Evolutionary conservation across 228 moss, liverwort and hornwort genomes (phyloP).

Genomic region (Sphagnum magellanicum): DNA sequence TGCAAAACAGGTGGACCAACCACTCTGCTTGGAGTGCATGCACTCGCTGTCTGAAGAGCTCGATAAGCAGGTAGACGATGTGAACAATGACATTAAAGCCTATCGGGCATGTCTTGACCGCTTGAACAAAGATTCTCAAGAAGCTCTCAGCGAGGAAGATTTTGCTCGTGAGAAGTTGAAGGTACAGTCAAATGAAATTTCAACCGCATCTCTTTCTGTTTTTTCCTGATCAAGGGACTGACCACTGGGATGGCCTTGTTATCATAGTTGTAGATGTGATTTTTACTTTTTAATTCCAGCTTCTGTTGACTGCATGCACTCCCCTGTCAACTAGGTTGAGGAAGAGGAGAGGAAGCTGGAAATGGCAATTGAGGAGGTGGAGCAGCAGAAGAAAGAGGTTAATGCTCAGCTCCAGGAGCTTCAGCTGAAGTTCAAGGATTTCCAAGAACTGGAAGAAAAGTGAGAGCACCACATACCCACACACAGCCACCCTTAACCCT

Average conservation of each 20-base stretch:
- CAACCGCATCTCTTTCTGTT: too few relatives aligned
- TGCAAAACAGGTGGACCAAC: conserved; percentile 73
- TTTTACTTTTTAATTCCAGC: background rate
- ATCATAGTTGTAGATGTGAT: background rate
- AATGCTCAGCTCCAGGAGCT: conserved; percentile 62
- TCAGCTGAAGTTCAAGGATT: conserved; percentile 78
- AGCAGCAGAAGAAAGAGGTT: conserved; percentile 75
- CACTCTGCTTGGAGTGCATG: conserved; percentile 98
- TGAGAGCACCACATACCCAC: conserved; percentile 7
- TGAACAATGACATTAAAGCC: conserved; percentile 85
- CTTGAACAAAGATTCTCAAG: conserved; percentile 70
- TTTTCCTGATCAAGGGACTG: too few relatives aligned
- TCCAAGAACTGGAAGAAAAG: conserved; percentile 83
- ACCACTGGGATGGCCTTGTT: background rate
- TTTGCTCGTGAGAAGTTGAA: conserved; percentile 77
- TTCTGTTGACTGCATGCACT: background rate
- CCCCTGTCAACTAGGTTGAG: conserved; percentile 39
- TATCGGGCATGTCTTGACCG: conserved; percentile 82
- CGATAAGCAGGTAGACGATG: conserved; percentile 95
- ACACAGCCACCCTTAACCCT: too few relatives aligned
- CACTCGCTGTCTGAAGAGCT: conserved; percentile 77
- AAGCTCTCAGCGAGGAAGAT: conserved; percentile 88
- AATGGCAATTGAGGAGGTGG: conserved; percentile 60
- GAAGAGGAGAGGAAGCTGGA: conserved; percentile 87
- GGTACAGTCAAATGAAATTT: conserved; percentile 18